Evolutionary conservation across 257 asterid species (phyloP), one percentile per base, ranked within the genome.

Genomic region (Petunia secreta): DNA sequence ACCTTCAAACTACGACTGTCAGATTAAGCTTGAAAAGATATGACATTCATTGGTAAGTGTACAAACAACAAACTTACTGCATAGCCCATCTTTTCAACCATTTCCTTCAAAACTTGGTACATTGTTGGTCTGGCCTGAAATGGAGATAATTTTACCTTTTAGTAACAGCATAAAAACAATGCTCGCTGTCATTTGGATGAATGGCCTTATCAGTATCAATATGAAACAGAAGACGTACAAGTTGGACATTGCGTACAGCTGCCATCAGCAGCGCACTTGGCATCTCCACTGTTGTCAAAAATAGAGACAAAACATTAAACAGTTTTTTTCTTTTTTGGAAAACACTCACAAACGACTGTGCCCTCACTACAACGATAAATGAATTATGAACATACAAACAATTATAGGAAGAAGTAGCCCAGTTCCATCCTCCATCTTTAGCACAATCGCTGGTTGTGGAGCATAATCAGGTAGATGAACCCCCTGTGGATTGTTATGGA

Each of bases 401-500:
- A 95, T 93, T 66, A 95, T 95, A 0, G 99, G 97, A 44, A 95
- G 95, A 75, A 95, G 97, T 82, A 92, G 93, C 55, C 97, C 97
- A 2, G 97, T 90, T 82, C 97, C 97, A 7, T 96, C 99, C 86
- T 96, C 99, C 97, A 92, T 95, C 89, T 88, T 95, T 83, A 95
- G 84, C 15, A 95, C 99, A 6, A 93, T 92, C 36, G 98, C 98
- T 2, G 99, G 98, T 82, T 93, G 97, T 2, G 97, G 94, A 76
- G 96, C 86, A 76, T 92, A 91, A 83, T 93, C 95, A 0, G 94
- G 95, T 68, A 91, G 81, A 68, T 84, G 97, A 43, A 92, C 90
- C 67, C 91, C 93, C 75, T 84, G 97, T 55, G 97, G 96, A 79
- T 87, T 90, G 81, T 90, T 95, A 57, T 90, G 96, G 84, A 89